Percentiles rank a stretch among this genome's conserved stretches.
phyloP scores from a whole-genome alignment of 352 stramenopile species.

The Thraustotheca clavata region DNA sequence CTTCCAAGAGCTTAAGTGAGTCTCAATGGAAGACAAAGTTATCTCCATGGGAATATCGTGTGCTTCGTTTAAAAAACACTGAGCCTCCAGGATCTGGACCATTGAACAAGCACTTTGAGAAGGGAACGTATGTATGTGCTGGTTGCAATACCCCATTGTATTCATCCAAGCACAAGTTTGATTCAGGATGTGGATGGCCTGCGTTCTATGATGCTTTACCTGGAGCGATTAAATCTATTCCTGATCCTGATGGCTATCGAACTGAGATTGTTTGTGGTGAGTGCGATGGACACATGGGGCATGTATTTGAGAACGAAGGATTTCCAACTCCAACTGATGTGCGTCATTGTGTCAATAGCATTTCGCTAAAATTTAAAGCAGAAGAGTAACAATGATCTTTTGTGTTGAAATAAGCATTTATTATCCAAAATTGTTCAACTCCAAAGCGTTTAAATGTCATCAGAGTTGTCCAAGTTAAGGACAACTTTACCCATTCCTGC shows the following conservation, averaged over 20 bases:
- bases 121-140: conserved; percentile 81
- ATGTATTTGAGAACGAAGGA: conserved; percentile 87
- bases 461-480: conserved; percentile 65
- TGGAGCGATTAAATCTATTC: conserved; percentile 68
- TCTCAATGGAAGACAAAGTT: conserved; percentile 79
- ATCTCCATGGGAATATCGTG: conserved; percentile 66
- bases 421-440: conserved; percentile 4
- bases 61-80: conserved; percentile 86
- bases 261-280: conserved; percentile 85
- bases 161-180: conserved; percentile 84
- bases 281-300: conserved; percentile 86
- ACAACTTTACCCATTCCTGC: conserved; percentile 77
- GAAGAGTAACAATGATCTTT: not conserved
- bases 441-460: conserved; percentile 51
- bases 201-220: conserved; percentile 87
- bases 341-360: conserved; percentile 87
- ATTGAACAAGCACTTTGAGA: conserved; percentile 84
- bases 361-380: conserved; percentile 72
- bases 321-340: conserved; percentile 83
- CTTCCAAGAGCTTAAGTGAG: conserved; percentile 38
- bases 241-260: conserved; percentile 58
- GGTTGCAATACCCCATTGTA: conserved; percentile 84
- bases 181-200: conserved; percentile 86
- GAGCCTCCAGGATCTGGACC: conserved; percentile 78
- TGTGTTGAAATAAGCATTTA: too few species aligned